A percentile compares a stretch with the other conserved stretches of the same genome.
Conservation (phyloP, 2,329 filamentous ascomycete species). For the Ophiognomonia clavigignenti-juglandacearum region DNA sequence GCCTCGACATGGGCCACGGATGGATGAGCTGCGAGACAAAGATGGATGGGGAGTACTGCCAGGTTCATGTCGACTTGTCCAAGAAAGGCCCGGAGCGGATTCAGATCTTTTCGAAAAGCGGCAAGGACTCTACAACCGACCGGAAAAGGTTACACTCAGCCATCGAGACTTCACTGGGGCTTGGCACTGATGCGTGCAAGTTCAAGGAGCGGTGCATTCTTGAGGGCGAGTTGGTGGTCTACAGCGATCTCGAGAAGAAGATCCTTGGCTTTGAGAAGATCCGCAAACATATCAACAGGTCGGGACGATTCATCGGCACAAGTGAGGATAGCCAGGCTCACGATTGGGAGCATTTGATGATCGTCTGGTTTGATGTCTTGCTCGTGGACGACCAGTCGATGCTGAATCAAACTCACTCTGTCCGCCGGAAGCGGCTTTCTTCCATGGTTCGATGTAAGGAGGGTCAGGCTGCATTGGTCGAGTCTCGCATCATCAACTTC, state of each 20-base stretch:
- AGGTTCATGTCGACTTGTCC: constrained; percentile 72
- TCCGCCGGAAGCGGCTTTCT: constrained; percentile 56
- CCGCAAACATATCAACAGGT: constrained; percentile 71
- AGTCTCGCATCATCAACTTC: constrained; percentile 66
- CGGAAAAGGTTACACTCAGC: constrained; percentile 40
- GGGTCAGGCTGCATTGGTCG: constrained; percentile 63
- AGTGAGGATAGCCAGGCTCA: constrained; percentile 61
- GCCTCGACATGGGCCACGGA: constrained; percentile 56
- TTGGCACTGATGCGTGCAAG: constrained; percentile 54
- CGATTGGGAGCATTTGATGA: constrained; percentile 53
- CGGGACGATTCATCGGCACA: constrained; percentile 64
- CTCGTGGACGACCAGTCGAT: constrained; percentile 50
- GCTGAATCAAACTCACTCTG: constrained; percentile 46
- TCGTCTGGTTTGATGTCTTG: constrained; percentile 56
- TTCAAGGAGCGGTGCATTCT: constrained; percentile 67
- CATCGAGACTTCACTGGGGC: constrained; percentile 59
- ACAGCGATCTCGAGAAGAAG: constrained; percentile 58
- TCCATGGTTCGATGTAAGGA: constrained; percentile 44
- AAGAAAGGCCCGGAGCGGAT: constrained; percentile 51
- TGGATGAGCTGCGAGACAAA: constrained; percentile 74
- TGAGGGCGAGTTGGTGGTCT: constrained; percentile 79
- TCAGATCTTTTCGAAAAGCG: constrained; percentile 87
- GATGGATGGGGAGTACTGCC: constrained; percentile 85
- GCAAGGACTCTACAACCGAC: constrained; percentile 80
- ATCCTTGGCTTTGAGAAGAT: constrained; percentile 79